Conservation (phyloP, 2,329 filamentous ascomycete species). For the Onygenales sp. region DNA sequence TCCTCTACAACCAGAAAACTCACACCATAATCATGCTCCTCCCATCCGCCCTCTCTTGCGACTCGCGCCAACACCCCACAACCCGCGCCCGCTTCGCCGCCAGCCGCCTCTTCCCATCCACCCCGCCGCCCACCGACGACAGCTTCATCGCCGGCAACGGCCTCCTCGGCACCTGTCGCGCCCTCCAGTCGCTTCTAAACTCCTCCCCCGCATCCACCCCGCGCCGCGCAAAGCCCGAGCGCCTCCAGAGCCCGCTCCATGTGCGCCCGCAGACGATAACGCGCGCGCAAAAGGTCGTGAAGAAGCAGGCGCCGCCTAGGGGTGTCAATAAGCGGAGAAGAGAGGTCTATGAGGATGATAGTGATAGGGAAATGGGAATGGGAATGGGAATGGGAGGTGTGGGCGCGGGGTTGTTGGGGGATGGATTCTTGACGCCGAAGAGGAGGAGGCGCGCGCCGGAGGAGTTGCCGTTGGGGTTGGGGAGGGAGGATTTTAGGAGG, state of each 20-base stretch:
- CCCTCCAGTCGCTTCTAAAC: conserved; percentile 32
- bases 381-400: conserved; percentile 9
- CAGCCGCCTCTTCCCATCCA: conserved; percentile 26
- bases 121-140: conserved; percentile 29
- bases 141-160: conserved; percentile 26
- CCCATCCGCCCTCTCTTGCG: conserved; percentile 37
- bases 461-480: conserved; percentile 36
- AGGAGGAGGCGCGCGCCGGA: conserved; percentile 32
- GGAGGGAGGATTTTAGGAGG: conserved; percentile 34
- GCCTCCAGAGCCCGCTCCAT: conserved; percentile 32
- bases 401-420: conserved; percentile 2
- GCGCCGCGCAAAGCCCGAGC: conserved; percentile 24
- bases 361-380: conserved; percentile 13
- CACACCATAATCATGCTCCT: conserved; percentile 30
- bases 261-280: conserved; percentile 18
- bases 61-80: conserved; percentile 25
- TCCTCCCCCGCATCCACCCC: conserved; percentile 30
- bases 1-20: not conserved
- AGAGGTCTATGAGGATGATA: conserved; percentile 29
- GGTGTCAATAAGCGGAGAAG: conserved; percentile 10
- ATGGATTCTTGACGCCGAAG: conserved; percentile 36
- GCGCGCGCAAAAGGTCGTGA: conserved; percentile 21
- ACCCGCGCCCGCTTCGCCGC: conserved; percentile 24
- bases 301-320: conserved; percentile 11
- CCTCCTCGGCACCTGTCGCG: conserved; percentile 32